Base-by-base conservation (phyloP, 2,329 filamentous ascomycete species). In the Aschersonia sp. region DNA sequence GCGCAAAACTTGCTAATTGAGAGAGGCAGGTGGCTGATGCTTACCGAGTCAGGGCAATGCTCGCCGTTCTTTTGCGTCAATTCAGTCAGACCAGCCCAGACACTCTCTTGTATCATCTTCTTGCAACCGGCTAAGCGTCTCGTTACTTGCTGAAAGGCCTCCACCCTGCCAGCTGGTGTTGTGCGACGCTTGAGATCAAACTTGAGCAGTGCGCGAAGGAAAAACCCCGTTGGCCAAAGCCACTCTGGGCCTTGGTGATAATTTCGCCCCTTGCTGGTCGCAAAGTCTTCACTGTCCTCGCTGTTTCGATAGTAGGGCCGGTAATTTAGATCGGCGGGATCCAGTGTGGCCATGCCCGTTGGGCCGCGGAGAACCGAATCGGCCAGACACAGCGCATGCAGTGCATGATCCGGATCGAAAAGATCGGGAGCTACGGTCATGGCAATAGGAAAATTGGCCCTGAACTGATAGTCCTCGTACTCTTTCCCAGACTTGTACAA, bases 241-340 rank as follows among this genome's bases (percentile, higher is more conserved):
- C 92, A 98, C 64, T 98, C 92, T 0, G 92, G 94, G 4, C 92
- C 92, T 64, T 97, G 91, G 65, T 98, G 92, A 67, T 98, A 98
- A 66, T 97, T 98, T 49, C 92, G 77, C 45, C 92, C 92, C 66
- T 97, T 97, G 56, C 85, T 81, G 0, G 91, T 97, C 9, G 86
- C 78, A 59, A 96, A 97, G 64, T 97, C 86, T 9, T 78, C 80
- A 51, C 84, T 91, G 65, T 98, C 92, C 59, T 97, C 91, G 55
- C 84, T 85, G 69, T 98, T 98, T 71, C 84, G 81, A 69, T 98
- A 98, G 70, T 92, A 87, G 0, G 89, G 89, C 3, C 86, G 80
- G 68, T 98, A 98, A 67, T 98, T 95, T 48, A 89, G 72, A 61
- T 98, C 94, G 2, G 75, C 77, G 0, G 92, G 92, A 59, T 98